phyloP scores from a whole-genome alignment of 192 early-diverging fungal species.

The Linnemannia elongata region DNA sequence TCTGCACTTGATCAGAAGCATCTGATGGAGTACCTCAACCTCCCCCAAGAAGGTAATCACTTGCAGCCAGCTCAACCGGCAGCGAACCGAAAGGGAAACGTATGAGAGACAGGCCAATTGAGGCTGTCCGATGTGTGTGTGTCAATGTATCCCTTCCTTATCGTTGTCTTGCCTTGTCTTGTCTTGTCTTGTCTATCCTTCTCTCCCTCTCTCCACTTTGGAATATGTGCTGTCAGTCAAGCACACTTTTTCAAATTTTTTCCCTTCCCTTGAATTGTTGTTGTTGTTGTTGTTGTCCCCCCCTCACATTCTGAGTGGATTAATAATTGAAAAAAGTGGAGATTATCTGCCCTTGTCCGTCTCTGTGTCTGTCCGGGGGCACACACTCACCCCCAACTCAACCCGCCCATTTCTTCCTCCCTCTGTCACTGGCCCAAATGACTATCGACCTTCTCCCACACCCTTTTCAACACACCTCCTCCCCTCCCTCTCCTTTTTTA shows the following conservation, averaged over 20 bases:
- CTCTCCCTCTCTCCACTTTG: neutral
- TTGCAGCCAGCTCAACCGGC: neutral
- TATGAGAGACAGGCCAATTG: neutral
- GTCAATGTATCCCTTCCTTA: neutral
- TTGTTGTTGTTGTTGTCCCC: neutral
- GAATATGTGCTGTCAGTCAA: neutral
- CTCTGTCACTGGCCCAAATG: neutral
- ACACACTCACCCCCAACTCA: neutral
- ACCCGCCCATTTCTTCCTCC: neutral
- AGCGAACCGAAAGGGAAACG: neutral
- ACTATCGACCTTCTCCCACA: neutral
- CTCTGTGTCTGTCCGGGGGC: neutral
- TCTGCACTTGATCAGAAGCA: slow-evolving; percentile 55
- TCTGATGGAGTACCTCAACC: slow-evolving; percentile 56
- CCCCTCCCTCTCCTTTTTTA: neutral
- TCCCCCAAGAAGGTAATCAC: slow-evolving; percentile 49
- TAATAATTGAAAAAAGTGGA: slow-evolving; percentile 13
- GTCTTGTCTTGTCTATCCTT: no score
- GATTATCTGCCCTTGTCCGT: neutral
- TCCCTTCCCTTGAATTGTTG: neutral
- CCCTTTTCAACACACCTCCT: neutral
- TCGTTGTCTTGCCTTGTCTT: neutral
- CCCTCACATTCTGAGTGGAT: slow-evolving; percentile 11
- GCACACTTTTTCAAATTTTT: neutral
- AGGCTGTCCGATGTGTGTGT: neutral